phyloP scores from a whole-genome alignment of 2,329 filamentous ascomycete genomes.

The Diaporthe destruens region DNA sequence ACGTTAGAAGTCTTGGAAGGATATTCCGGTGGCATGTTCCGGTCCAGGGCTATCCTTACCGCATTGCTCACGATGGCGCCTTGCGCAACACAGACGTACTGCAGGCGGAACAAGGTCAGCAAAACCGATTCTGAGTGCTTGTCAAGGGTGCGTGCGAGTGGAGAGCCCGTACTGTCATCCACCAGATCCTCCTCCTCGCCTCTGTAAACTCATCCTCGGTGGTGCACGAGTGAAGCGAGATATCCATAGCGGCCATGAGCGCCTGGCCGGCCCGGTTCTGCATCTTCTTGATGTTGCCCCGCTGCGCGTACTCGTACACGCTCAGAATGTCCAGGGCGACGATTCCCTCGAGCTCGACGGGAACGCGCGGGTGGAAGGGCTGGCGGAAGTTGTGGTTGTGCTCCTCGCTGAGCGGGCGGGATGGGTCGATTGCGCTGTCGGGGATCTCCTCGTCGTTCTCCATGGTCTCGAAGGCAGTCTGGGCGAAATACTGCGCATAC shows the following conservation, averaged over 20 bases:
- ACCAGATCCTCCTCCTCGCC: constrained; percentile 62
- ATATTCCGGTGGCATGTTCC: too few relatives aligned
- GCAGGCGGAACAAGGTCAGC: neutral
- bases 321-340: constrained; percentile 62
- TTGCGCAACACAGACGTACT: constrained; percentile 65
- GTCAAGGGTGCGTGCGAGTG: too few relatives aligned
- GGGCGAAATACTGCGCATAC: constrained; percentile 62
- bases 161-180: constrained; percentile 60
- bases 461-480: constrained; percentile 61
- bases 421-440: constrained; percentile 59
- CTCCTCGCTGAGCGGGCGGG: constrained; percentile 57
- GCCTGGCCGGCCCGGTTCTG: constrained; percentile 61
- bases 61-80: constrained; percentile 64
- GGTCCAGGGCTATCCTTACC: constrained; percentile 48
- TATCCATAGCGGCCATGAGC: constrained; percentile 59
- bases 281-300: constrained; percentile 67
- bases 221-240: constrained; percentile 56
- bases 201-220: constrained; percentile 58
- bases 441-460: constrained; percentile 62
- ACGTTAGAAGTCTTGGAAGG: constrained; percentile 3
- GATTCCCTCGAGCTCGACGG: constrained; percentile 61
- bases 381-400: constrained; percentile 50
- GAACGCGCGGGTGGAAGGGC: constrained; percentile 59
- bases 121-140: neutral
- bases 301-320: constrained; percentile 66